Evolutionary conservation across 352 stramenopile genomes (phyloP).

Genomic region (Pythium grandisporangium): DNA sequence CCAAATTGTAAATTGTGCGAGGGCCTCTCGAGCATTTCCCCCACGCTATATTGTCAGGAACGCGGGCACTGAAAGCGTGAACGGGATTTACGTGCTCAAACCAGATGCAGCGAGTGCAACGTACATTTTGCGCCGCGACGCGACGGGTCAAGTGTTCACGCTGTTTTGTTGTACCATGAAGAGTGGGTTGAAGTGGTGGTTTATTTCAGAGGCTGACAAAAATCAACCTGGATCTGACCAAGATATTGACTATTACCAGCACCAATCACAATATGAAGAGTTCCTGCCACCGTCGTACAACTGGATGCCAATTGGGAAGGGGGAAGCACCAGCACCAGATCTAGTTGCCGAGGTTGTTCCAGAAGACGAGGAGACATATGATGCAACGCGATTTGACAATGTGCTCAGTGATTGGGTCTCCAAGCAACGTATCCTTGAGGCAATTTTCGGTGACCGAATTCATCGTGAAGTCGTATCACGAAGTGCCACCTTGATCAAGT

Average conservation of each 20-base stretch:
- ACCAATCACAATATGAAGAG: constrained; percentile 94
- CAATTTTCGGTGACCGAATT: constrained; percentile 86
- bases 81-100: constrained; percentile 90
- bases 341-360: constrained; percentile 53
- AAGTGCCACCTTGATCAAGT: constrained; percentile 75
- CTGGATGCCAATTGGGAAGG: constrained; percentile 84
- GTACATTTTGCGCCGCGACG: constrained; percentile 64
- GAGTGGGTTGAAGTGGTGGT: constrained; percentile 98
- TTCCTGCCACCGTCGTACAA: constrained; percentile 82
- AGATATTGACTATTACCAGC: constrained; percentile 99
- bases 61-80: constrained; percentile 88
- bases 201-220: constrained; percentile 96
- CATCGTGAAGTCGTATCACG: constrained; percentile 82
- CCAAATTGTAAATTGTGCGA: constrained; percentile 87
- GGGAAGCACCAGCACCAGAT: constrained; percentile 57
- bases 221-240: constrained; percentile 96
- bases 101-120: constrained; percentile 47
- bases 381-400: constrained; percentile 49
- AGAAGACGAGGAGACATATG: constrained; percentile 40
- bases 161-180: constrained; percentile 98
- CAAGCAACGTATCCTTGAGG: constrained; percentile 67
- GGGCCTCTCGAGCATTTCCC: constrained; percentile 78
- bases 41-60: constrained; percentile 81
- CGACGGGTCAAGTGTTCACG: constrained; percentile 82
- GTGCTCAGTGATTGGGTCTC: constrained; percentile 66